Evolutionary conservation across 441 rosid species (phyloP).

Genomic region (Bruguiera hainesii): DNA sequence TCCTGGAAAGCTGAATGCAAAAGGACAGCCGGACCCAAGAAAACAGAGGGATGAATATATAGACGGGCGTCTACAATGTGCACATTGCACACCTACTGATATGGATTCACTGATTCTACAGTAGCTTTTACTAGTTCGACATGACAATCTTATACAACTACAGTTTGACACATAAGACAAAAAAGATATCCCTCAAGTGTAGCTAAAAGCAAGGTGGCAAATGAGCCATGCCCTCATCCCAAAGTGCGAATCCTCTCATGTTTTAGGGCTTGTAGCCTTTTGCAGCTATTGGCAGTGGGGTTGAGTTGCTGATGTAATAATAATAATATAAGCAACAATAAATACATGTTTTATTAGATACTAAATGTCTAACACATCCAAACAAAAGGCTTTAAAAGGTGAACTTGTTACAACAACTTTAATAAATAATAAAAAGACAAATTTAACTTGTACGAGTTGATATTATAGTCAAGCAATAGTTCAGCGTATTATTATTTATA

Average conservation of each 20-base stretch:
- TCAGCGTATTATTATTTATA: too few relatives aligned
- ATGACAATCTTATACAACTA: slow-evolving; percentile 10
- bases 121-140: slow-evolving; percentile 12
- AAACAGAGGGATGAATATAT: too few relatives aligned
- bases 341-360: too few relatives aligned
- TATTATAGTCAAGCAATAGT: too few relatives aligned
- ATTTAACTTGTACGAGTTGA: too few relatives aligned
- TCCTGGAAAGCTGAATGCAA: neutral
- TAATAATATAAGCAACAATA: too few relatives aligned
- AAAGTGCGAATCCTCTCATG: neutral
- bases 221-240: neutral
- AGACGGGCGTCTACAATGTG: neutral
- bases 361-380: too few relatives aligned
- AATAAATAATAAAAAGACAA: too few relatives aligned
- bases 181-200: slow-evolving; percentile 19
- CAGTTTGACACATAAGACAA: slow-evolving; percentile 28
- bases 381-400: too few relatives aligned
- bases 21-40: too few relatives aligned
- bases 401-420: too few relatives aligned
- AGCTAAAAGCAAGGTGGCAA: slow-evolving; percentile 25
- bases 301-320: slow-evolving; percentile 12
- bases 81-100: slow-evolving; percentile 6
- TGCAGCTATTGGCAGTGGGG: slow-evolving; percentile 12
- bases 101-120: slow-evolving; percentile 13
- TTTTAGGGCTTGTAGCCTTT: slow-evolving; percentile 10